Conservation (phyloP, 495 filamentous ascomycete genomes). For the Daldinia grandis region DNA sequence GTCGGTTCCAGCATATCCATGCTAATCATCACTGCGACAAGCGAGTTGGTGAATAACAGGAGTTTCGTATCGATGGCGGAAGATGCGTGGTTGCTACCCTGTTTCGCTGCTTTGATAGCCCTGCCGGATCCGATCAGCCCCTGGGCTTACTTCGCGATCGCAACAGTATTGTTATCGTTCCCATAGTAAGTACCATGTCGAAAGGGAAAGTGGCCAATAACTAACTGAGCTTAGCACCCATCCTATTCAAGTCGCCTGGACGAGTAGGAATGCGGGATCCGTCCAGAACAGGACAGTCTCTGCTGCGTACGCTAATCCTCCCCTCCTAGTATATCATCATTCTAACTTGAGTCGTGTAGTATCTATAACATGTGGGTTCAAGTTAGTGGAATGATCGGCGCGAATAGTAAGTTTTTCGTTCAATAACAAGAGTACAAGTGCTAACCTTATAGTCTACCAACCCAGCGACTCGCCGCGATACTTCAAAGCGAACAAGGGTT, state of each 20-base stretch:
- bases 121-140: slow-evolving; percentile 31
- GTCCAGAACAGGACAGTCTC: slow-evolving; percentile 44
- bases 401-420: slow-evolving; percentile 31
- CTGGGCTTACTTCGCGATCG: slow-evolving; percentile 42
- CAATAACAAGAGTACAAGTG: neutral
- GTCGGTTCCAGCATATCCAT: slow-evolving; percentile 33
- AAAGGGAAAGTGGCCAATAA: neutral
- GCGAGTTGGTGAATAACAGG: slow-evolving; percentile 42
- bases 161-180: slow-evolving; percentile 41
- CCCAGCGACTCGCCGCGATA: slow-evolving; percentile 38
- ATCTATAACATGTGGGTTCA: slow-evolving; percentile 46
- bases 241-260: slow-evolving; percentile 45
- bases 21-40: slow-evolving; percentile 39
- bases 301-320: slow-evolving; percentile 30
- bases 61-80: slow-evolving; percentile 46
- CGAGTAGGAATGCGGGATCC: slow-evolving; percentile 42
- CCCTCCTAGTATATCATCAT: neutral
- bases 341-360: slow-evolving; percentile 20
- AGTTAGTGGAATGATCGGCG: slow-evolving; percentile 44
- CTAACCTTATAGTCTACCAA: slow-evolving; percentile 39
- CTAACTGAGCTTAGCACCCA: slow-evolving; percentile 35
- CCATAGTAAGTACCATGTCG: slow-evolving; percentile 35
- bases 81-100: slow-evolving; percentile 42
- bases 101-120: slow-evolving; percentile 41
- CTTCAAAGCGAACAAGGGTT: slow-evolving; percentile 41